Base-by-base conservation (phyloP, 202 grass and related monocot genomes). In the Digitaria exilis region DNA sequence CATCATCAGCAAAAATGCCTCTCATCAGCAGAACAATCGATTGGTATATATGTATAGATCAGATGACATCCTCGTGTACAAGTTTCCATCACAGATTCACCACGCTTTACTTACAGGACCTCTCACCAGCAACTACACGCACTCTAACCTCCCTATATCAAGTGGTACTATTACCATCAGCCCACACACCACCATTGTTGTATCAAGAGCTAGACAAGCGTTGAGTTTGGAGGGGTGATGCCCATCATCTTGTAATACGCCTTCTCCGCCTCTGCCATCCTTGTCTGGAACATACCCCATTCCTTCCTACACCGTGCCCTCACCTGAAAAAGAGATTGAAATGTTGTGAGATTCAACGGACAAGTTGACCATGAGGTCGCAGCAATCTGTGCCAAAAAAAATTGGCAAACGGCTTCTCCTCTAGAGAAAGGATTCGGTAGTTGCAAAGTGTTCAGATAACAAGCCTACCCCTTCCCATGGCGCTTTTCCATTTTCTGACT, bases 221-320 rank as follows among this genome's bases (percentile, higher is more conserved):
- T 91, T 49, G 81, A 86, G 76, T 92, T 91, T 14, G 91, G 91
- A 46, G 89, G 83, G 18, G 85, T 83, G 77, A 90, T 76, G 54
- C 82, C 82, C 83, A 77, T 93, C 84, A 80, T 89, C 77, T 89
- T 90, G 74, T 91, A 93, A 67, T 98, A 92, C 6, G 91, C 87
- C 41, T 87, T 93, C 66, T 98, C 93, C 0, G 96, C 96, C 6
- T 93, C 89, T 5, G 82, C 79, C 89, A 98, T 81, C 80, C 96
- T 88, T 13, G 65, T 87, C 87, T 92, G 87, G 60, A 98, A 93
- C 61, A 90, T 90, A 66, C 83, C 80, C 91, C 96, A 98, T 60
- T 98, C 77, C 77, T 94, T 93, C 65, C 84, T 77, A 77, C 95
- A 98, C 24, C 95, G 86, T 2, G 81, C 80, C 45, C 76, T 80